Evolutionary conservation across 257 asterid species (phyloP).

Genomic region (Primulina huaijiensis): DNA sequence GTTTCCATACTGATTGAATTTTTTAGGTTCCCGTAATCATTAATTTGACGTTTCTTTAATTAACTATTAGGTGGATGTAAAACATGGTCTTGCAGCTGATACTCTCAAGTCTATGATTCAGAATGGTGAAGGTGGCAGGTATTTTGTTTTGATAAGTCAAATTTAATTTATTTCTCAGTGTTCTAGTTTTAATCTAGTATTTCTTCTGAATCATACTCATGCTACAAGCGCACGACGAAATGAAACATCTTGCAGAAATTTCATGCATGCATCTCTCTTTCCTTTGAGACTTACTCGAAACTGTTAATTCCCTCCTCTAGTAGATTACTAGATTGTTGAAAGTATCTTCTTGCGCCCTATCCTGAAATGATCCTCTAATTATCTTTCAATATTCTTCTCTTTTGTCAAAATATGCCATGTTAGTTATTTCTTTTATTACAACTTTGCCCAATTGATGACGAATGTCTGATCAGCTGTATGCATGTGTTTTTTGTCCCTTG

Average conservation of each 20-base stretch:
- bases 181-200: neutral
- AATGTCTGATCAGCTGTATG: constrained; percentile 13
- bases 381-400: neutral
- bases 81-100: constrained; percentile 77
- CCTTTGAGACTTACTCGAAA: neutral
- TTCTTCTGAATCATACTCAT: constrained; percentile 2
- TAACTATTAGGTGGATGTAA: constrained; percentile 57
- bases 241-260: neutral
- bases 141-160: constrained; percentile 1
- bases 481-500: neutral
- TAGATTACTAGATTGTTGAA: neutral
- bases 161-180: neutral
- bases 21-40: constrained; percentile 4
- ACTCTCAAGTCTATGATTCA: constrained; percentile 66
- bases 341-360: neutral
- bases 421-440: neutral
- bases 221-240: constrained; percentile 5
- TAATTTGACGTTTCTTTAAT: constrained; percentile 21
- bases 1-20: neutral
- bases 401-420: neutral
- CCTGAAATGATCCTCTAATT: too few relatives aligned
- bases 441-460: neutral
- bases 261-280: neutral
- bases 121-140: constrained; percentile 80
- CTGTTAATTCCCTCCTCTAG: constrained; percentile 2